Conservation (phyloP, 1,284 basidiomycete species). For the Cronartium quercuum region DNA sequence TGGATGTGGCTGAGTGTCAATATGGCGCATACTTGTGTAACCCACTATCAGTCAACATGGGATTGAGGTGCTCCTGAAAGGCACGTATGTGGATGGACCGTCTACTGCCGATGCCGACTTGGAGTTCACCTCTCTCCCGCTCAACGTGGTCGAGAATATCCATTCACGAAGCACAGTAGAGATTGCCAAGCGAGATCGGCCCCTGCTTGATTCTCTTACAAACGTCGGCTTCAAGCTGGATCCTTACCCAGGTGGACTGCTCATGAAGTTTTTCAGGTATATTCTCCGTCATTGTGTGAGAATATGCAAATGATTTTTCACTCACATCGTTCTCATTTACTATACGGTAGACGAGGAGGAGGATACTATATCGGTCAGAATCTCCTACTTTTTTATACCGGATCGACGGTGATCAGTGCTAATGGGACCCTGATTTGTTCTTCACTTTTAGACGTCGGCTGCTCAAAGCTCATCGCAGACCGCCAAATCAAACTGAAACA, state of each 20-base stretch:
- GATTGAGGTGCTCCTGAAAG: slow-evolving; percentile 47
- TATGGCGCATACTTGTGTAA: not conserved
- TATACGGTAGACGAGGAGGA: slow-evolving; percentile 50
- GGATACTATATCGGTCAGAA: slow-evolving; percentile 54
- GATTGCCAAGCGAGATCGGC: slow-evolving; percentile 49
- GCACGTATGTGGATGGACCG: slow-evolving; percentile 55
- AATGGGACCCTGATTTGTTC: not conserved
- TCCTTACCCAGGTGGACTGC: slow-evolving; percentile 56
- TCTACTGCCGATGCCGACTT: slow-evolving; percentile 56
- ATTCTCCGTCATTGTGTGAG: slow-evolving; percentile 3
- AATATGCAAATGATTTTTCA: not conserved
- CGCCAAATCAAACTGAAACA: slow-evolving; percentile 61
- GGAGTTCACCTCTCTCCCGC: slow-evolving; percentile 54
- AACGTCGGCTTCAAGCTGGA: slow-evolving; percentile 60
- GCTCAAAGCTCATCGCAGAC: slow-evolving; percentile 62
- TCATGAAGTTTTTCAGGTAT: slow-evolving; percentile 48
- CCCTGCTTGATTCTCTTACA: slow-evolving; percentile 57
- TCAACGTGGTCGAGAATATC: slow-evolving; percentile 46
- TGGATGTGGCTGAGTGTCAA: not conserved
- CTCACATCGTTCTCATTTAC: not conserved
- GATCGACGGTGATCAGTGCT: not conserved
- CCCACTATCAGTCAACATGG: slow-evolving; percentile 14
- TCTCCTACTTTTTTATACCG: not conserved
- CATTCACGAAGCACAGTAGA: slow-evolving; percentile 17
- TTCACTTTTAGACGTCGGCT: slow-evolving; percentile 53